Conservation (phyloP, 345 rosid genomes). For the Kandelia obovata region DNA sequence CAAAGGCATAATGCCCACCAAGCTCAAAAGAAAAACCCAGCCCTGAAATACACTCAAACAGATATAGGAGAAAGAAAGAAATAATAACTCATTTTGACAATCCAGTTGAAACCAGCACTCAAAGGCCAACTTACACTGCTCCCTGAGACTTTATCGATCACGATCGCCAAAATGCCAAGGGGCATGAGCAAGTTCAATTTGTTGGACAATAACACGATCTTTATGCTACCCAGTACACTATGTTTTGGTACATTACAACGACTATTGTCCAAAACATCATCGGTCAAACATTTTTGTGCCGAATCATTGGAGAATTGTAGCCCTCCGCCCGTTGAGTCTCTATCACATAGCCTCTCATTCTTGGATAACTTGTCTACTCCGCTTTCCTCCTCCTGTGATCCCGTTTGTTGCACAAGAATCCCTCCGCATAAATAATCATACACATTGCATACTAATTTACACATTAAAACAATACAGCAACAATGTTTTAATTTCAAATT, state of each 20-base stretch:
- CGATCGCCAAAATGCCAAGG: slow-evolving; percentile 34
- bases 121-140: slow-evolving; percentile 23
- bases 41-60: slow-evolving; percentile 25
- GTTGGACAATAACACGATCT: slow-evolving; percentile 25
- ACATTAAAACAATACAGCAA: too few species aligned
- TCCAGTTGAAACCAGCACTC: neutral
- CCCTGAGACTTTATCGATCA: slow-evolving; percentile 18
- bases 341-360: neutral
- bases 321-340: slow-evolving; percentile 1
- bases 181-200: slow-evolving; percentile 31
- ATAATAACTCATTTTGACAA: neutral
- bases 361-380: slow-evolving; percentile 9
- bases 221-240: slow-evolving; percentile 19
- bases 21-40: slow-evolving; percentile 44
- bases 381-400: slow-evolving; percentile 14
- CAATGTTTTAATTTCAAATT: too few species aligned
- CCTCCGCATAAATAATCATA: neutral
- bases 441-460: neutral
- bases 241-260: neutral
- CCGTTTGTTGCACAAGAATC: slow-evolving; percentile 18
- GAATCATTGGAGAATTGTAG: neutral
- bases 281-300: too few species aligned
- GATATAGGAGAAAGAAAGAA: neutral
- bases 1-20: slow-evolving; percentile 48
- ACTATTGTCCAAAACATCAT: neutral